Evolutionary conservation across 768 basidiomycete genomes (phyloP).

Genomic region (Candolleomyces efflorescens): DNA sequence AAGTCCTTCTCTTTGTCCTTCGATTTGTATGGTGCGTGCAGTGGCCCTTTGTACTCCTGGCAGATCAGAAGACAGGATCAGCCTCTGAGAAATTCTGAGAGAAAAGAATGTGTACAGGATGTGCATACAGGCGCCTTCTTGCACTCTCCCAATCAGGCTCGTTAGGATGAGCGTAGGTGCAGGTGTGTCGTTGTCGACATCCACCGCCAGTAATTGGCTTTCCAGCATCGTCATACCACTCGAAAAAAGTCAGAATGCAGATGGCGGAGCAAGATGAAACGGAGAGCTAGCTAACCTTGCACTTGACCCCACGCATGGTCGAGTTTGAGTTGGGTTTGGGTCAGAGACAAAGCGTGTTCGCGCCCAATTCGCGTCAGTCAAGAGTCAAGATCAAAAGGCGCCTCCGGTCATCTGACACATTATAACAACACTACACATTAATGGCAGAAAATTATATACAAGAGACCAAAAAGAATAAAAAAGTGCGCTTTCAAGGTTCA

Average conservation of each 20-base stretch:
- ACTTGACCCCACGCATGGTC: neutral
- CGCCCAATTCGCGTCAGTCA: no score
- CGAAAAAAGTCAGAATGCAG: neutral
- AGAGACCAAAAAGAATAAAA: neutral
- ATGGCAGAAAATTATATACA: neutral
- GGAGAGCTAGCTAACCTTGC: constrained; percentile 6
- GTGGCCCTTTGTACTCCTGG: no score
- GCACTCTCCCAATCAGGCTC: constrained; percentile 5
- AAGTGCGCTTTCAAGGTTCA: neutral
- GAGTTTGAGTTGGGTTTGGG: neutral
- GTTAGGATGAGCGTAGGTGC: constrained; percentile 11
- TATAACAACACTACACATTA: no score
- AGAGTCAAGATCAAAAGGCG: neutral
- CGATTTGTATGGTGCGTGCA: neutral
- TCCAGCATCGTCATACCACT: constrained; percentile 13
- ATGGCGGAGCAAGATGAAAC: neutral
- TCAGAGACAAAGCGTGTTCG: neutral
- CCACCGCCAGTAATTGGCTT: neutral
- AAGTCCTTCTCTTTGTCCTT: neutral
- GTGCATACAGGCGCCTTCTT: neutral
- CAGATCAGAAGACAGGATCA: no score
- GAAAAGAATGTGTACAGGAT: no score
- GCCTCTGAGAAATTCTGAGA: no score
- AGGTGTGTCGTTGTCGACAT: neutral
- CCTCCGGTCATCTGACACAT: no score